Evolutionary conservation across 2,329 filamentous ascomycete species (phyloP).

Genomic region (Ophiostoma tasmaniense): DNA sequence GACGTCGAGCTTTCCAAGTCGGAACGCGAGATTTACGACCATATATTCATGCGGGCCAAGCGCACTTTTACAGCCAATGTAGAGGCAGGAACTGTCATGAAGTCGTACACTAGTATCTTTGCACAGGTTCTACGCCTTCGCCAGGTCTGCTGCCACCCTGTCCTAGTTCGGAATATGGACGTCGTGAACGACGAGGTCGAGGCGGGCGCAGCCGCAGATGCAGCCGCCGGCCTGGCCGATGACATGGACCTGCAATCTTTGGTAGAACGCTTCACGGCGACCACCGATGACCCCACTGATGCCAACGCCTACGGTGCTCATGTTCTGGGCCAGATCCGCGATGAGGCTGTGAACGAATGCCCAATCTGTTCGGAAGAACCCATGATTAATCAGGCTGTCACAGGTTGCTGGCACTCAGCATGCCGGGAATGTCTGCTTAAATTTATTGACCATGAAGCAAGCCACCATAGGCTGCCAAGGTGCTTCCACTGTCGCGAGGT

Average conservation of each 20-base stretch:
- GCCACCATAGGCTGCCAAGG: conserved; percentile 64
- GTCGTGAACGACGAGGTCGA: conserved; percentile 83
- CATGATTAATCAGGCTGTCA: conserved; percentile 90
- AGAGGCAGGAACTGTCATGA: conserved; percentile 85
- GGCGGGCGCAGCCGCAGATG: conserved; percentile 67
- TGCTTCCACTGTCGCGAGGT: conserved; percentile 87
- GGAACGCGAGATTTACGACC: conserved; percentile 86
- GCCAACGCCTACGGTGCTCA: conserved; percentile 73
- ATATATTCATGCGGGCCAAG: conserved; percentile 77
- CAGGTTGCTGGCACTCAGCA: conserved; percentile 94
- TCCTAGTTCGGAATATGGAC: conserved; percentile 76
- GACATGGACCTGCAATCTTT: conserved; percentile 91
- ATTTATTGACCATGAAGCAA: conserved; percentile 79
- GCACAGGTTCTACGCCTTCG: conserved; percentile 88
- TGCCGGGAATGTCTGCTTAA: conserved; percentile 89
- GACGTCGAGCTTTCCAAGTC: conserved; percentile 75
- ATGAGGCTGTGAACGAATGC: conserved; percentile 81
- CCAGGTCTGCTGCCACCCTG: conserved; percentile 88
- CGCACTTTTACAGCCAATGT: conserved; percentile 77
- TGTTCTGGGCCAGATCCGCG: conserved; percentile 82
- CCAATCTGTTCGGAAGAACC: conserved; percentile 92
- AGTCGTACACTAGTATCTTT: conserved; percentile 94
- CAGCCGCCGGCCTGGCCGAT: conserved; percentile 73
- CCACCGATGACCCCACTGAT: conserved; percentile 52
- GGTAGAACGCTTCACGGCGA: conserved; percentile 72